Conservation (phyloP, 2,329 filamentous ascomycete genomes). For the Phyllosticta citribraziliensis region DNA sequence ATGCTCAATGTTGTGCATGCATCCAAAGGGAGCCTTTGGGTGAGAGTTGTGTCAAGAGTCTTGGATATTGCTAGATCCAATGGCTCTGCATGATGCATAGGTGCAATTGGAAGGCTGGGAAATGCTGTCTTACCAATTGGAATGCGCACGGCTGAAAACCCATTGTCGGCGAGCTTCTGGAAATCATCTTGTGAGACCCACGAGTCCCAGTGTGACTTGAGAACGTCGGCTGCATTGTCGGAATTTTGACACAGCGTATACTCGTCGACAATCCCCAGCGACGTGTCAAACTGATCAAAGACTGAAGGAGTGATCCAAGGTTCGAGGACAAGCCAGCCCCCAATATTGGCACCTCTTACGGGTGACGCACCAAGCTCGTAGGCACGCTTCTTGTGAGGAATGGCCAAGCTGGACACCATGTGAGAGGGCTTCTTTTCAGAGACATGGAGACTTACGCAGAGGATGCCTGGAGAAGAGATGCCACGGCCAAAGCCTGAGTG, state of each 20-base stretch:
- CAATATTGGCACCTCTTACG: conserved; percentile 41
- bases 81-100: neutral
- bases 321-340: conserved; percentile 42
- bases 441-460: neutral
- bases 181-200: conserved; percentile 45
- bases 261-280: conserved; percentile 36
- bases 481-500: neutral
- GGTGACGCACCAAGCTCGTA: conserved; percentile 4
- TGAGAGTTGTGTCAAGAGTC: neutral
- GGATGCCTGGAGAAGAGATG: neutral
- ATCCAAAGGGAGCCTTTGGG: neutral
- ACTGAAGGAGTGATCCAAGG: conserved; percentile 51
- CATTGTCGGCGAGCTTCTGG: conserved; percentile 45
- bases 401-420: neutral
- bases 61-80: neutral
- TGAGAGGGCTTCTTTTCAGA: neutral
- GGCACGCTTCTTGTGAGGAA: conserved; percentile 2
- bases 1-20: neutral
- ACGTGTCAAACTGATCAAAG: conserved; percentile 31
- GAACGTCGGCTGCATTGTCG: conserved; percentile 32
- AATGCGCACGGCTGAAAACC: conserved; percentile 51
- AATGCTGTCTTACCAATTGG: conserved; percentile 33
- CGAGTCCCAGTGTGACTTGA: conserved; percentile 42
- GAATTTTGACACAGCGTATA: conserved; percentile 42
- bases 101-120: neutral